phyloP scores from a whole-genome alignment of 352 stramenopile genomes.

The Phytophthora capsici region DNA sequence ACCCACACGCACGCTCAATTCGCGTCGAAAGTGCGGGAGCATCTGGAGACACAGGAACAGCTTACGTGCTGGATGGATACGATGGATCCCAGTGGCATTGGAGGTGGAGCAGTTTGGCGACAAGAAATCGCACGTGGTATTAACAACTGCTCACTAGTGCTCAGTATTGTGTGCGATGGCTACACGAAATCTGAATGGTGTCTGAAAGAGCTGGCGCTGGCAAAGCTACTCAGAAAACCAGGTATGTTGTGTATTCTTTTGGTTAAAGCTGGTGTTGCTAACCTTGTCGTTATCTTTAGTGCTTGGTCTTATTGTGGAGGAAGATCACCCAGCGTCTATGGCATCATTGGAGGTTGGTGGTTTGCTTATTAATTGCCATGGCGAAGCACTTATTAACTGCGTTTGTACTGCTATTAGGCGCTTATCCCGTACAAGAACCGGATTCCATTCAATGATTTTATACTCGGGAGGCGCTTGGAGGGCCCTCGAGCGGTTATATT shows the following conservation, averaged over 20 bases:
- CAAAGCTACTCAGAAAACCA: constrained; percentile 74
- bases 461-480: constrained; percentile 38
- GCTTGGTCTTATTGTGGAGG: constrained; percentile 57
- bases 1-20: constrained; percentile 75
- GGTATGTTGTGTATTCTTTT: constrained; percentile 29
- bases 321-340: constrained; percentile 49
- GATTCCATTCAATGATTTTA: constrained; percentile 66
- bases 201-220: constrained; percentile 81
- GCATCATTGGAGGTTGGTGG: constrained; percentile 26
- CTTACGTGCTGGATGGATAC: constrained; percentile 87
- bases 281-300: constrained; percentile 25
- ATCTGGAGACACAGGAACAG: constrained; percentile 60
- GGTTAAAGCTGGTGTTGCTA: constrained; percentile 13
- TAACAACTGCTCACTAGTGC: constrained; percentile 72
- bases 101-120: constrained; percentile 77
- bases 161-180: constrained; percentile 73
- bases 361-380: background rate
- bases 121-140: constrained; percentile 84
- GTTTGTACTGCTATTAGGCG: constrained; percentile 19
- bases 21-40: constrained; percentile 65
- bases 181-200: constrained; percentile 85
- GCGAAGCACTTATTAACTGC: background rate
- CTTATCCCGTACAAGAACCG: constrained; percentile 56
- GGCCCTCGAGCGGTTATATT: constrained; percentile 48
- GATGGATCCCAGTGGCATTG: constrained; percentile 83